These are phyloP conservation scores for Spinacia oleracea DNA, from an alignment of 179 eudicot genomes.

Conservation along the genomic window DNA sequence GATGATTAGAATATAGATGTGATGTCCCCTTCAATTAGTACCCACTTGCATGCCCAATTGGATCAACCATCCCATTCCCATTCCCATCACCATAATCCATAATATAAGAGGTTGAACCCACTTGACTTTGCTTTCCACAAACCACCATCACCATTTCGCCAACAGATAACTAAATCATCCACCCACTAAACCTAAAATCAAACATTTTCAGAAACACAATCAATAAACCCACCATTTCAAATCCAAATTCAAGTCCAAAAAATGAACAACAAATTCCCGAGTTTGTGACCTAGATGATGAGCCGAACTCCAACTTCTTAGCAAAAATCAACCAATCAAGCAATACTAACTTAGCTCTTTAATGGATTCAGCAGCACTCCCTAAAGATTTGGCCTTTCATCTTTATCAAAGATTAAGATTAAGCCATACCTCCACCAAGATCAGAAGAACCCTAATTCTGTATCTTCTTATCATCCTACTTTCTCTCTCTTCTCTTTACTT, in stretches of 20 bases:
- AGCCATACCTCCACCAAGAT: conserved; percentile 18
- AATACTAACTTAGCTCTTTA: background rate
- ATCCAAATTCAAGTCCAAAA: background rate
- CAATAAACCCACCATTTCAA: background rate
- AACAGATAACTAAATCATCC: conserved; percentile 12
- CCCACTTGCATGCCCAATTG: conserved; percentile 18
- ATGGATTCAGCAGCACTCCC: conserved; percentile 29
- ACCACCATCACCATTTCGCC: background rate
- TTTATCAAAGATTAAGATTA: conserved; percentile 21
- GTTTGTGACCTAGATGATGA: background rate
- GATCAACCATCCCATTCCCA: background rate
- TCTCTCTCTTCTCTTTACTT: conserved; percentile 29
- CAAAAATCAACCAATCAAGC: conserved; percentile 20
- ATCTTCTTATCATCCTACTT: conserved; percentile 18
- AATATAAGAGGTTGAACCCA: conserved; percentile 10
- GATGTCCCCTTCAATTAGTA: conserved; percentile 15
- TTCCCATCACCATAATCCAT: background rate
- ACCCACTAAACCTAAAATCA: conserved; percentile 7
- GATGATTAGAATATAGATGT: conserved; percentile 7
- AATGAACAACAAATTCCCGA: background rate
- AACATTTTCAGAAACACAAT: background rate
- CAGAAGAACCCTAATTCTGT: conserved; percentile 11
- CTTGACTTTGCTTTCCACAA: conserved; percentile 12
- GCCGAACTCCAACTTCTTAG: background rate
- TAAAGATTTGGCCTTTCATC: conserved; percentile 26